Evolutionary conservation across 2,329 filamentous ascomycete species (phyloP), one percentile per base, ranked within the genome.

Genomic region (Neophaeococcomyces aloes): DNA sequence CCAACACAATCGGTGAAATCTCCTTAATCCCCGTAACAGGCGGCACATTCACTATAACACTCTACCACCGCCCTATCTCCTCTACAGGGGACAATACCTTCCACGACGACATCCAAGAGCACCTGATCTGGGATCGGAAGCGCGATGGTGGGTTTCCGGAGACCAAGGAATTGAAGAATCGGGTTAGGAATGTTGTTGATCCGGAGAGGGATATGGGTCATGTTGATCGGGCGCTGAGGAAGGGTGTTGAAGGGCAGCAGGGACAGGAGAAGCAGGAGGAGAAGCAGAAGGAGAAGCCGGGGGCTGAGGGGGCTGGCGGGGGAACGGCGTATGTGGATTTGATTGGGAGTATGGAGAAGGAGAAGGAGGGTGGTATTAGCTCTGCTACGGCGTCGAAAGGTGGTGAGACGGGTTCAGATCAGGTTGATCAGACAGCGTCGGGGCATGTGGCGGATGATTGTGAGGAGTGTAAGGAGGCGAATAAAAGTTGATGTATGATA

Each of bases 81-180:
- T n/a, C 21, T 31, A 32, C n/a, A 7, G 10, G 18, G 11, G 21
- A 42, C 56, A 5, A 47, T 50, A 13, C 23, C 57, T 10, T 48
- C 53, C 4, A 52, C 60, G 11, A 60, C 65, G 2, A 33, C 2
- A 31, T 44, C 32, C 56, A 68, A 49, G 68, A 74, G 44, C 75
- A 71, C 23, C 58, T 82, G 2, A 68, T 96, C 25, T 98, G 91
- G 91, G 86, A 96, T 68, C 76, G 91, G 49, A 93, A 87, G 61
- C 60, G 65, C 3, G 81, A 95, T 58, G 85, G 85, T 23, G 88
- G 91, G 0, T 98, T 98, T 64, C 91, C 89, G 48, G 87, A 95
- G 66, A 87, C 85, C 2, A 94, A 95, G 65, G 81, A 89, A 53
- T 72, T 95, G 33, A 95, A 96, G 67, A 79, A 86, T 47, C 73